Conservation (phyloP, 768 basidiomycete species). For the Polyporus arcularius region DNA sequence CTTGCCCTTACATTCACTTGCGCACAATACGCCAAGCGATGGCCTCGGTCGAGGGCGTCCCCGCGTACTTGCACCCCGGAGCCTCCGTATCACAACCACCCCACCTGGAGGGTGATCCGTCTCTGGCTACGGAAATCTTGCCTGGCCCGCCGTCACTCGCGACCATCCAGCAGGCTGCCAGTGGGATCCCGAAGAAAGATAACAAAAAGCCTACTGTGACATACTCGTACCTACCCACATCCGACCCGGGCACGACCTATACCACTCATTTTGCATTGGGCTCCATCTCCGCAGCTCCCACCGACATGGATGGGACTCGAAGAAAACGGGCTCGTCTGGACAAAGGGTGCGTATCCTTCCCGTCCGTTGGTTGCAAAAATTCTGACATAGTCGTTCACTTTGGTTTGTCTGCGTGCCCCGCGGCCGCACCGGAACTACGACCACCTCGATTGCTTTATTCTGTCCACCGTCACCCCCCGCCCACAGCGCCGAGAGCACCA, state of each 20-base stretch:
- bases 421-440: neutral
- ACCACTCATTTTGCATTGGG: constrained; percentile 66
- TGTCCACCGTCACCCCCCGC: constrained; percentile 5
- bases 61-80: constrained; percentile 72
- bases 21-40: constrained; percentile 39
- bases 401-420: neutral
- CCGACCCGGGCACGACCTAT: constrained; percentile 89
- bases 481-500: constrained; percentile 15
- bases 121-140: constrained; percentile 86
- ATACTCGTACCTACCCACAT: constrained; percentile 79
- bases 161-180: constrained; percentile 61
- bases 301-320: constrained; percentile 65
- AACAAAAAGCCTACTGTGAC: constrained; percentile 70
- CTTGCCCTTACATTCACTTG: neutral
- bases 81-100: constrained; percentile 74
- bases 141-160: constrained; percentile 81
- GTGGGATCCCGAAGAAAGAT: constrained; percentile 61
- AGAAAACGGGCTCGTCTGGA: constrained; percentile 73
- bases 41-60: constrained; percentile 73
- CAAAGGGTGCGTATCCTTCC: constrained; percentile 60
- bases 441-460: neutral
- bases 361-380: constrained; percentile 8
- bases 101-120: constrained; percentile 80
- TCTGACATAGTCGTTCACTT: constrained; percentile 22
- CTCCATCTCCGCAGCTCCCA: constrained; percentile 45